Conservation (phyloP, 2,329 filamentous ascomycete species). For the Epicoccum sorghinum region DNA sequence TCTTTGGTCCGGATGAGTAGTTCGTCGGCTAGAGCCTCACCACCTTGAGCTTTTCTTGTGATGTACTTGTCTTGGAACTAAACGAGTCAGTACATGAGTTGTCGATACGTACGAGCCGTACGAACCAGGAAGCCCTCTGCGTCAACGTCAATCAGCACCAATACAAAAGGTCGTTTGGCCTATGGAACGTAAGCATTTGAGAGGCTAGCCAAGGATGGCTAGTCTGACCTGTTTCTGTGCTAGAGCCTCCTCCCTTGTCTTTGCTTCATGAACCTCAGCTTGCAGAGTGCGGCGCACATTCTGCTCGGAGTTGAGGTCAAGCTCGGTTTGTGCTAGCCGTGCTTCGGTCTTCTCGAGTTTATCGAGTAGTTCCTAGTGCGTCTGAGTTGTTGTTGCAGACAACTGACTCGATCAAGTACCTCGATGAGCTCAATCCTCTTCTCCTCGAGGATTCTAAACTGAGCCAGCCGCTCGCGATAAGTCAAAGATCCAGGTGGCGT, state of each 20-base stretch:
- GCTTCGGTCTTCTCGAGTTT: conserved; percentile 47
- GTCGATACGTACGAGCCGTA: neutral
- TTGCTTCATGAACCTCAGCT: conserved; percentile 39
- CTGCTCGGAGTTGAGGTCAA: conserved; percentile 47
- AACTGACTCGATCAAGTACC: conserved; percentile 18
- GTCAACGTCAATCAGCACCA: conserved; percentile 47
- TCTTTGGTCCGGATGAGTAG: conserved; percentile 42
- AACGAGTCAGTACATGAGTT: neutral
- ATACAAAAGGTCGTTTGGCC: conserved; percentile 42
- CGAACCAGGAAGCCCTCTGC: conserved; percentile 45
- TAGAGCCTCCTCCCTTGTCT: conserved; percentile 34
- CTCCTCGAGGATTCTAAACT: conserved; percentile 47
- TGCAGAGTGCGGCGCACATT: conserved; percentile 46
- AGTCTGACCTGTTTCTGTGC: conserved; percentile 37
- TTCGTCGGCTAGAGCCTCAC: conserved; percentile 44
- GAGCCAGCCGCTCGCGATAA: conserved; percentile 43
- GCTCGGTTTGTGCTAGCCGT: conserved; percentile 43
- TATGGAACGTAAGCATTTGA: conserved; percentile 21
- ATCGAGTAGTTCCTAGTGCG: conserved; percentile 41
- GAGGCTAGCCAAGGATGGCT: neutral
- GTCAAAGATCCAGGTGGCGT: conserved; percentile 26
- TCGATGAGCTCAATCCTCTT: conserved; percentile 46
- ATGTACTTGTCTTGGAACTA: conserved; percentile 48
- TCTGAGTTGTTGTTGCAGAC: neutral
- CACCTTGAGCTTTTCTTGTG: conserved; percentile 43